Evolutionary conservation across 1,284 basidiomycete genomes (phyloP).

Genomic region (Porodaedalea pini): DNA sequence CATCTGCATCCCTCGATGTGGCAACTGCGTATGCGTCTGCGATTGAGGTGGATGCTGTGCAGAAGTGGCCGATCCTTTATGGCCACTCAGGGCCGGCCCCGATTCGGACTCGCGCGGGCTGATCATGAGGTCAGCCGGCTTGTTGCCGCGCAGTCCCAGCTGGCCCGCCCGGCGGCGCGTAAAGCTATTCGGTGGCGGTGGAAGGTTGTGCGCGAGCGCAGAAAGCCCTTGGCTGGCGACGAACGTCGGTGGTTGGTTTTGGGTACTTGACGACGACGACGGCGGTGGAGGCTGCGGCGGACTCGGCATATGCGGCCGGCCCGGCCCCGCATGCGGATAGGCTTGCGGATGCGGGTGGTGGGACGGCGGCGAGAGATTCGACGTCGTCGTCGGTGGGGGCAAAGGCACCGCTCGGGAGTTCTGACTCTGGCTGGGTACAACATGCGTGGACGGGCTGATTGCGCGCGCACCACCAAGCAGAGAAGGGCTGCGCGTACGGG

Average conservation of each 20-base stretch:
- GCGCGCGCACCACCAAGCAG: constrained; percentile 14
- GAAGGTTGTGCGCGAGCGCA: constrained; percentile 36
- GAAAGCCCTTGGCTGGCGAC: constrained; percentile 14
- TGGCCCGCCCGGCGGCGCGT: constrained; percentile 64
- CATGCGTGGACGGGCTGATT: constrained; percentile 9
- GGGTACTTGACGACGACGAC: neutral
- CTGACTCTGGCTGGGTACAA: constrained; percentile 11
- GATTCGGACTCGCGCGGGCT: constrained; percentile 58
- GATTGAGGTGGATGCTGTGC: neutral
- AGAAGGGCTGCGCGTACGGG: constrained; percentile 12
- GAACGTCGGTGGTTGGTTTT: constrained; percentile 14
- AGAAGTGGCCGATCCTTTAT: neutral
- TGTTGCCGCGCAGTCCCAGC: constrained; percentile 54
- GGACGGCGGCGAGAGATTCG: constrained; percentile 14
- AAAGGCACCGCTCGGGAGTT: neutral
- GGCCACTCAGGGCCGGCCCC: constrained; percentile 5
- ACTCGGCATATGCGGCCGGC: constrained; percentile 5
- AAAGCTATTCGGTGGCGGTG: constrained; percentile 71
- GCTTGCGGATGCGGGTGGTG: constrained; percentile 6
- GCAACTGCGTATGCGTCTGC: neutral
- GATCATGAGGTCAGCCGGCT: constrained; percentile 75
- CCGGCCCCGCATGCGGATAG: neutral
- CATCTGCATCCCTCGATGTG: neutral
- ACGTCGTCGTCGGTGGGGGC: neutral
- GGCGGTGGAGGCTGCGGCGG: constrained; percentile 1